These are phyloP conservation scores for Crucihimalaya himalaica DNA, from an alignment of 345 rosid genomes.

Conservation along the genomic window DNA sequence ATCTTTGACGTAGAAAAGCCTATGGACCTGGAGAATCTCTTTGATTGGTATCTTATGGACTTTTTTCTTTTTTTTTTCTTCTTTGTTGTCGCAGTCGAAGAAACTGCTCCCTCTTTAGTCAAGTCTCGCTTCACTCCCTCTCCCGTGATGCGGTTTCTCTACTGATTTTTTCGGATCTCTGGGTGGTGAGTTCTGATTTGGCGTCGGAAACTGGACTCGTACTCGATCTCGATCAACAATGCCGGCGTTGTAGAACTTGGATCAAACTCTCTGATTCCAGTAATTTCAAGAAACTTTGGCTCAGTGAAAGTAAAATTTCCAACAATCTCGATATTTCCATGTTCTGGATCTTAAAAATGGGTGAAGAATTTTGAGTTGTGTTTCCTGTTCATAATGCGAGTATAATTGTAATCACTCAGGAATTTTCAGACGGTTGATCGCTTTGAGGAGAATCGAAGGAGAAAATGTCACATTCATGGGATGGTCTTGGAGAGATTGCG, in stretches of 20 bases:
- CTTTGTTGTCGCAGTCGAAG: constrained; percentile 40
- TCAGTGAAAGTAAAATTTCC: constrained; percentile 10
- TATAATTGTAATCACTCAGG: not conserved
- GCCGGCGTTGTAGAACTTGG: constrained; percentile 16
- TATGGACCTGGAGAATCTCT: constrained; percentile 45
- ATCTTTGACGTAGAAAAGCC: constrained; percentile 47
- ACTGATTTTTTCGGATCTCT: constrained; percentile 36
- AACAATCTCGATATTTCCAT: constrained; percentile 8
- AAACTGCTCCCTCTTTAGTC: constrained; percentile 26
- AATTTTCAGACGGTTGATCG: not conserved
- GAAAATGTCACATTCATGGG: constrained; percentile 78
- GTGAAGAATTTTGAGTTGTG: not conserved
- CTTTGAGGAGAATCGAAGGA: not conserved
- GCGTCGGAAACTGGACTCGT: constrained; percentile 12
- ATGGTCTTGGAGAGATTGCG: constrained; percentile 77
- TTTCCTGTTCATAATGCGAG: not conserved
- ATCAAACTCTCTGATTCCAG: constrained; percentile 15
- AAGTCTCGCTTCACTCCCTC: constrained; percentile 21
- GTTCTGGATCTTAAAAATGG: not conserved
- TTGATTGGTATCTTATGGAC: constrained; percentile 37
- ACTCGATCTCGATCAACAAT: constrained; percentile 25
- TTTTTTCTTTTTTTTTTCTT: not conserved
- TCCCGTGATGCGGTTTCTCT: constrained; percentile 18
- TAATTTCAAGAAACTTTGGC: not conserved
- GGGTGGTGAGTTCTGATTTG: not conserved